phyloP scores from a whole-genome alignment of 495 filamentous ascomycete species.

The Aspergillus sclerotioniger region DNA sequence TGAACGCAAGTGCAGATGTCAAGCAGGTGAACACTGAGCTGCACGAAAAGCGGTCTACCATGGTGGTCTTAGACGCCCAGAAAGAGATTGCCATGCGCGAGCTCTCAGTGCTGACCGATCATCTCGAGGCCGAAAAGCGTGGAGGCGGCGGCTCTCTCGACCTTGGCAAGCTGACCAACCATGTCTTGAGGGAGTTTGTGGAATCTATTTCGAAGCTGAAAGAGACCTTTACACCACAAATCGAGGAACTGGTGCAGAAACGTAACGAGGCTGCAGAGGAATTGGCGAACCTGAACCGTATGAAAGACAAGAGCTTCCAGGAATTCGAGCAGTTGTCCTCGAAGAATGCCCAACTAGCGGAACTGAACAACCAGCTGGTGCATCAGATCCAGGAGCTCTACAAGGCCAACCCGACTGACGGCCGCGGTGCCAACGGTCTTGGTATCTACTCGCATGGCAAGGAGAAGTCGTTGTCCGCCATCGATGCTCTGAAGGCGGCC shows the following conservation, averaged over 20 bases:
- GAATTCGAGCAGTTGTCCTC: conserved; percentile 92
- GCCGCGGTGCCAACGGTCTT: conserved; percentile 66
- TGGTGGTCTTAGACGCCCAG: conserved; percentile 92
- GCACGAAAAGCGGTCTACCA: conserved; percentile 89
- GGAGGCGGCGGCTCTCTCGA: conserved; percentile 62
- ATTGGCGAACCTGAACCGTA: conserved; percentile 69
- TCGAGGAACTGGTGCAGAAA: conserved; percentile 81
- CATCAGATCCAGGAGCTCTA: conserved; percentile 92
- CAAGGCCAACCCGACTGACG: conserved; percentile 68
- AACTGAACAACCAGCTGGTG: conserved; percentile 91
- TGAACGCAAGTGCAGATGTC: conserved; percentile 71
- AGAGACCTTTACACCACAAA: conserved; percentile 68
- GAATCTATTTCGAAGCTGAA: conserved; percentile 84
- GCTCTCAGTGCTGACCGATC: conserved; percentile 80
- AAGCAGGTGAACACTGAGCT: conserved; percentile 83
- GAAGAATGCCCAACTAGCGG: conserved; percentile 90
- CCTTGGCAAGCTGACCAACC: conserved; percentile 73
- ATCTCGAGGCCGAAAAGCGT: conserved; percentile 65
- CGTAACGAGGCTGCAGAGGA: conserved; percentile 81
- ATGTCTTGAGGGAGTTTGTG: conserved; percentile 83
- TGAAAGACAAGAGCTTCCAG: conserved; percentile 87
- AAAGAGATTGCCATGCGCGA: conserved; percentile 94
- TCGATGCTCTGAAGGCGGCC: conserved; percentile 55
- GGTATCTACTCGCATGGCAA: conserved; percentile 80
- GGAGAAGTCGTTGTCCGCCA: conserved; percentile 66